phyloP scores from a whole-genome alignment of 306 rosid genomes.

The Calophaca sinica region DNA sequence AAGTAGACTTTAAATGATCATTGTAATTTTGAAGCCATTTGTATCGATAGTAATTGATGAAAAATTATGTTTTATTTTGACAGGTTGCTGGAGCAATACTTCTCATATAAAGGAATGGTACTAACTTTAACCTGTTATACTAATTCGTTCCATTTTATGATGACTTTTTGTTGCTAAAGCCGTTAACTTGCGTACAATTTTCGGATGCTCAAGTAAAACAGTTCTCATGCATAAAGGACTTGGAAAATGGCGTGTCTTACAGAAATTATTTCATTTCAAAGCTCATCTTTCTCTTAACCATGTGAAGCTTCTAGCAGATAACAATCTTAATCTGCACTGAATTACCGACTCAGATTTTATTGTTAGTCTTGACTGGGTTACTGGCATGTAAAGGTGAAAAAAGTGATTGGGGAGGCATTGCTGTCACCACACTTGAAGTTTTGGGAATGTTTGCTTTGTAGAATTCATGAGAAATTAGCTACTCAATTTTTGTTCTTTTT shows the following conservation, averaged over 20 bases:
- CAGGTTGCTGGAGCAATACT: slow-evolving; percentile 88
- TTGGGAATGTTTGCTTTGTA: background rate
- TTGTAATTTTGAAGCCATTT: slow-evolving; percentile 12
- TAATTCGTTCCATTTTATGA: slow-evolving; percentile 19
- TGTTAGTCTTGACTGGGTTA: slow-evolving; percentile 8
- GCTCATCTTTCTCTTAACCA: slow-evolving; percentile 5
- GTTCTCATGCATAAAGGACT: slow-evolving; percentile 9
- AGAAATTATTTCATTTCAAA: slow-evolving; percentile 9
- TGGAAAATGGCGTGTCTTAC: slow-evolving; percentile 10
- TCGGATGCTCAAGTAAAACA: slow-evolving; percentile 23
- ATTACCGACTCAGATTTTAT: background rate
- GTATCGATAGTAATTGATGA: slow-evolving; percentile 41
- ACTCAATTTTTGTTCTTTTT: background rate
- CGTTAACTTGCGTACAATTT: slow-evolving; percentile 18
- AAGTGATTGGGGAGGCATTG: too few species aligned
- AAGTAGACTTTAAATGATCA: slow-evolving; percentile 22
- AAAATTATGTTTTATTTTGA: slow-evolving; percentile 48
- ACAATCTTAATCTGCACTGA: slow-evolving; percentile 11
- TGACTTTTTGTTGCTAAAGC: slow-evolving; percentile 25
- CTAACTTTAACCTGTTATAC: slow-evolving; percentile 26
- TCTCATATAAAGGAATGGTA: slow-evolving; percentile 85
- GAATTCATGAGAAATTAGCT: background rate
- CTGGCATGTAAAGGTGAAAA: slow-evolving; percentile 13
- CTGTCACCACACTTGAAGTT: too few species aligned
- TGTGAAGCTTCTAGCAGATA: slow-evolving; percentile 24